These are phyloP conservation scores for Elsinoe perseae DNA, from an alignment of 2,329 filamentous ascomycete genomes.

Conservation along the genomic window DNA sequence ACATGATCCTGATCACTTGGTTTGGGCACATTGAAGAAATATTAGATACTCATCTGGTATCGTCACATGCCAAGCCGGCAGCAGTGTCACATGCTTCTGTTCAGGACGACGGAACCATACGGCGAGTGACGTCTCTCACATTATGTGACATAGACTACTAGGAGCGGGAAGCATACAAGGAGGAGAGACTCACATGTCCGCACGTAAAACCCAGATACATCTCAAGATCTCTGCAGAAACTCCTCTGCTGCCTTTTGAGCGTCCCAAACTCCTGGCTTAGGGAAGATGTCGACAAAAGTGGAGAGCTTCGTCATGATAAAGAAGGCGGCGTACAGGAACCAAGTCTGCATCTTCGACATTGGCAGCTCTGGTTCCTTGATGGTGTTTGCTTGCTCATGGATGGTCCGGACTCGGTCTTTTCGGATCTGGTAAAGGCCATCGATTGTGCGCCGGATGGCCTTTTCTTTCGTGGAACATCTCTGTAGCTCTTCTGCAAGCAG, in stretches of 20 bases:
- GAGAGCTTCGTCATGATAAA: conserved; percentile 14
- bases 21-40: neutral
- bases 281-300: conserved; percentile 7
- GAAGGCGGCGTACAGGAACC: conserved; percentile 3
- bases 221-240: neutral
- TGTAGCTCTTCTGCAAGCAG: conserved; percentile 25
- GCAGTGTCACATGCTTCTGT: neutral
- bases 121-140: neutral
- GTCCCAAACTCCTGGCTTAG: neutral
- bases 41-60: neutral
- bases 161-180: neutral
- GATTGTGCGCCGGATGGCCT: neutral
- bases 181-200: neutral
- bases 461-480: neutral
- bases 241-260: neutral
- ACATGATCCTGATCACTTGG: too few species aligned
- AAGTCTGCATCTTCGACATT: conserved; percentile 1
- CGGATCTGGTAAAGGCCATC: conserved; percentile 8
- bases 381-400: conserved; percentile 5
- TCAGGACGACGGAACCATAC: neutral
- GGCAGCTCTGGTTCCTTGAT: conserved; percentile 3
- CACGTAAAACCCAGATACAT: neutral
- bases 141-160: neutral
- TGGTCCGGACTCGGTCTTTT: conserved; percentile 5
- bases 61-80: neutral